Evolutionary conservation across 1,284 basidiomycete genomes (phyloP), one percentile per base, ranked within the genome.

Genomic region (Puccinia triticina): DNA sequence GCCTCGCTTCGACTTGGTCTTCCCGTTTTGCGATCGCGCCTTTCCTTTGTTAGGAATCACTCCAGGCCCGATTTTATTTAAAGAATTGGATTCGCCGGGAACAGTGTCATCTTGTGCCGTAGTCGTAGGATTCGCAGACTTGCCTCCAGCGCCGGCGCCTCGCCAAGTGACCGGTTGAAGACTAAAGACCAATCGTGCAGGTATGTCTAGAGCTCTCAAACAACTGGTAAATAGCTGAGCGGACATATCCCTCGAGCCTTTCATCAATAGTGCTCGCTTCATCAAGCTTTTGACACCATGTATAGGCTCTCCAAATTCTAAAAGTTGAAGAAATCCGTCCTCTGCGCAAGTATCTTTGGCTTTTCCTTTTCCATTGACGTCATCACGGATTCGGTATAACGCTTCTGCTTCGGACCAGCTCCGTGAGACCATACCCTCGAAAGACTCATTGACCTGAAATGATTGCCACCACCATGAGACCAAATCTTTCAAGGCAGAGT

Each of bases 201-300:
- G 96, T 29, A 99, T 92, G 18, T 92, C 93, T 12, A 98, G 89
- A 4, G 92, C 93, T 23, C 97, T 90, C 86, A 95, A 95, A 0
- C 98, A 89, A 0, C 93, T 91, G 14, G 95, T 96, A 86, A 98
- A 98, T 8, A 99, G 90, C 85, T 96, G 94, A 0, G 94, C 93
- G 83, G 93, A 94, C 55, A 92, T 91, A 87, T 99, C 96, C 83
- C 94, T 90, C 29, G 92, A 94, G 2, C 96, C 97, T 81, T 89
- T 89, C 82, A 90, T 90, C 89, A 92, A 92, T 21, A 96, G 88
- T 0, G 92, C 92, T 85, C 95, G 94, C 86, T 95, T 95, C 92
- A 94, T 94, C 59, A 98, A 89, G 83, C 93, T 95, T 85, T 94
- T 94, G 32, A 90, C 89, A 71, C 91, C 92, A 53, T 91, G 89